Base-by-base conservation (phyloP, 805 yeast genomes). In the Pichia cabralensis region DNA sequence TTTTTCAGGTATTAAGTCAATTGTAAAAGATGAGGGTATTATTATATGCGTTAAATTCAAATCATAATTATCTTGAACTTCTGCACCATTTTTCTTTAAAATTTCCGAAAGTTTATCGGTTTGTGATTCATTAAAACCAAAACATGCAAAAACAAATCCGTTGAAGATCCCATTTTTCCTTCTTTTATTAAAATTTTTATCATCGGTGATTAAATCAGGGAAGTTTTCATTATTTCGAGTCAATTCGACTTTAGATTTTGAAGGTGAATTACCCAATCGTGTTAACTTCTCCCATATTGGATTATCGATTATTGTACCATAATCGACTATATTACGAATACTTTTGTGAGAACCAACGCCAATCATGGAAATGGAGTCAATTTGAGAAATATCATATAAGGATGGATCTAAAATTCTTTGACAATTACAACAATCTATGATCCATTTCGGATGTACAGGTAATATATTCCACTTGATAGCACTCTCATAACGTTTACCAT, bases 381-480 rank as follows among this genome's bases (percentile, higher is more conserved):
- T 42, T 36, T 39, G 40, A 5, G 38, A 33, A 13, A 67, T 47
- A 26, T 56, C 56, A 44, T 71, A 72, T 42, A 61, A 65, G 8
- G 55, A 49, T 31, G 55, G 50, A 20, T 59, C 60, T 15, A 71
- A 44, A 3, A 65, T 55, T 1, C 71, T 69, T 3, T 65, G 65
- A 30, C 76, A 56, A 17, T 53, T 47, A 13, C 63, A 47, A 35
- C 68, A 58, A 47, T 72, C 75, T 21, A 56, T 48, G 4, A 72
- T 52, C 70, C 71, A 71, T 24, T 61, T 46, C 0, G 77, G 76
- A 46, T 70, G 74, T 20, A 69, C 64, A 2, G 63, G 63, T 2
- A 74, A 73, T 5, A 65, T 65, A 9, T 57, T 55, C 76, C 76
- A 70, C 46, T 69, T 71, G 2, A 63, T 26, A 3, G 76, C 76